These are phyloP conservation scores for Mycocentrospora acerina DNA, from an alignment of 2,329 filamentous ascomycete genomes.

Conservation along the genomic window DNA sequence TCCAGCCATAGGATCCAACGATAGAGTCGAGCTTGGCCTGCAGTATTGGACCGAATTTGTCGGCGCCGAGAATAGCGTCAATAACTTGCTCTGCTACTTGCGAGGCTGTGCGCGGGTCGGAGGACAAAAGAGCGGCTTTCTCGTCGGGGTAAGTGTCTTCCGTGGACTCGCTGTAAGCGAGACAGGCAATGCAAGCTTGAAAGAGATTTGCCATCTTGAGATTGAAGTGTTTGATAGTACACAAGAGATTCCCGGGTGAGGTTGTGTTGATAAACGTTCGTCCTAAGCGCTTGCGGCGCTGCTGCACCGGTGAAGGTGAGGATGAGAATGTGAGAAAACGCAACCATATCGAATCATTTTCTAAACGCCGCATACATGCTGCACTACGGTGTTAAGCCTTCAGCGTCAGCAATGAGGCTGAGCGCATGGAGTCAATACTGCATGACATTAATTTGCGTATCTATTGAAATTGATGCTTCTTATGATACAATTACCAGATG, in stretches of 20 bases:
- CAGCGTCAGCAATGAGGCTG: background rate
- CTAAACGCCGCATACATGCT: constrained; percentile 1
- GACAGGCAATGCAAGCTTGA: constrained; percentile 14
- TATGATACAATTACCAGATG: no score
- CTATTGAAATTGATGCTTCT: no score
- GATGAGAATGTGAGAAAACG: background rate
- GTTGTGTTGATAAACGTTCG: constrained; percentile 2
- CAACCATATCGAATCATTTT: constrained; percentile 1
- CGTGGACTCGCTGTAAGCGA: constrained; percentile 8
- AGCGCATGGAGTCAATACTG: no score
- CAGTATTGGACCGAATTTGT: constrained; percentile 19
- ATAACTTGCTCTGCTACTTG: constrained; percentile 22
- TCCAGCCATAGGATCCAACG: constrained; percentile 31
- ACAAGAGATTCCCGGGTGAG: no score
- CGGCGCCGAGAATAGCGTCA: constrained; percentile 14
- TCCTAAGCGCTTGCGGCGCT: constrained; percentile 6
- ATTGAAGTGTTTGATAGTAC: background rate
- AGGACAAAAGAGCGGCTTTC: constrained; percentile 12
- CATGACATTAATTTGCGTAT: no score
- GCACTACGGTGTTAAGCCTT: background rate
- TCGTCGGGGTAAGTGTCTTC: constrained; percentile 7
- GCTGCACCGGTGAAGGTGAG: constrained; percentile 6
- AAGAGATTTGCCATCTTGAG: constrained; percentile 10
- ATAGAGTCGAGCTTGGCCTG: constrained; percentile 25
- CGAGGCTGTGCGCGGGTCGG: constrained; percentile 7